Evolutionary conservation across 169 alveolate genomes (phyloP).

Genomic region (Plasmodium coatneyi): DNA sequence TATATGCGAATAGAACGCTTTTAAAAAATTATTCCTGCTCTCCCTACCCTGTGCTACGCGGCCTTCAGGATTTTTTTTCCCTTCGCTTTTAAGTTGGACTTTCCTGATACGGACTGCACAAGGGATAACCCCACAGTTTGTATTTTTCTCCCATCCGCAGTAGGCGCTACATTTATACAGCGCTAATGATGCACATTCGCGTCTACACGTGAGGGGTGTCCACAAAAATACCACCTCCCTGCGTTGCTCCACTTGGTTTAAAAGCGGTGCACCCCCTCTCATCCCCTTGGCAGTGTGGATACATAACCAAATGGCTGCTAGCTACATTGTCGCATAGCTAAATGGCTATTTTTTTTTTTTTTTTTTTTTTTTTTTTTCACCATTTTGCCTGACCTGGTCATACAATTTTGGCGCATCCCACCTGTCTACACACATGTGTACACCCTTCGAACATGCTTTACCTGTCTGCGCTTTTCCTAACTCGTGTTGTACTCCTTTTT

Average conservation of each 20-base stretch:
- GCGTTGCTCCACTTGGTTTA: not conserved
- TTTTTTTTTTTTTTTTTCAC: not conserved
- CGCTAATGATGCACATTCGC: not conserved
- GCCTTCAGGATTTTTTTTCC: not conserved
- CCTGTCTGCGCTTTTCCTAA: not conserved
- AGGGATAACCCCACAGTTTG: not conserved
- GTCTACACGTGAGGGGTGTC: not conserved
- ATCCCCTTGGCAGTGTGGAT: not conserved
- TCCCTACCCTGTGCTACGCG: slow-evolving; percentile 1
- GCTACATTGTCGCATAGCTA: not conserved
- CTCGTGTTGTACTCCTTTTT: not conserved
- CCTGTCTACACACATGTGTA: not conserved
- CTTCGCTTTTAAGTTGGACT: not conserved
- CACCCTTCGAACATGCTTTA: not conserved
- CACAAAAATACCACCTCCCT: not conserved
- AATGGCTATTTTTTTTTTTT: not conserved
- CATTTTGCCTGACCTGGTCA: not conserved
- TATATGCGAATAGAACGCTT: not conserved
- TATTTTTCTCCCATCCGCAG: not conserved
- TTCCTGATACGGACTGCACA: not conserved
- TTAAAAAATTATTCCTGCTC: slow-evolving; percentile 10
- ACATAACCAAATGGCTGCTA: not conserved
- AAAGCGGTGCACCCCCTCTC: not conserved
- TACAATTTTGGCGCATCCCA: not conserved
- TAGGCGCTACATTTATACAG: not conserved